Percentiles rank a stretch among this genome's conserved stretches.
These are phyloP conservation scores for Nicotiana knightiana DNA, from an alignment of 257 asterid species.

Conservation along the genomic window DNA sequence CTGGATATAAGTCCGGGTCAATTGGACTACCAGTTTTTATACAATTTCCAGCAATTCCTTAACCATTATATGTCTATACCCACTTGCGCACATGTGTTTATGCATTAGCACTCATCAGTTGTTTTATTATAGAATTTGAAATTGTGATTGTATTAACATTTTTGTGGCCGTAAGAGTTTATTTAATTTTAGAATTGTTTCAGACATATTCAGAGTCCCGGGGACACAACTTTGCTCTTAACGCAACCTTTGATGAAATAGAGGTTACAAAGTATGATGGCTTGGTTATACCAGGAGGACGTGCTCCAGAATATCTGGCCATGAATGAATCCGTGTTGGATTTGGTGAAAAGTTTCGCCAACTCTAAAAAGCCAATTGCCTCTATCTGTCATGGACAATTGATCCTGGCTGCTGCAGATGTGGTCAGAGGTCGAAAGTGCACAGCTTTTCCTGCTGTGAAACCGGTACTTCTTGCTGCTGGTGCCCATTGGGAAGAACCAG, in stretches of 20 bases:
- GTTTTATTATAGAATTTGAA: background rate
- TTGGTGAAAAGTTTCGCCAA: slow-evolving; percentile 55
- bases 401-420: slow-evolving; percentile 79
- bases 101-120: background rate
- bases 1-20: background rate
- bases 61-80: background rate
- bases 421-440: slow-evolving; percentile 66
- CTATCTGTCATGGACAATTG: slow-evolving; percentile 87
- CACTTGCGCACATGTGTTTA: background rate
- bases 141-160: background rate
- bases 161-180: background rate
- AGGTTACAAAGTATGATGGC: slow-evolving; percentile 68
- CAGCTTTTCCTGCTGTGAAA: slow-evolving; percentile 73
- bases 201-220: slow-evolving; percentile 83
- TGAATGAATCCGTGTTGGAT: slow-evolving; percentile 50
- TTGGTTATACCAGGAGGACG: slow-evolving; percentile 91
- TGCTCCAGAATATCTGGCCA: slow-evolving; percentile 93
- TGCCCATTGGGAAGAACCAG: slow-evolving; percentile 88
- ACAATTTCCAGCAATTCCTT: background rate
- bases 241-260: slow-evolving; percentile 73
- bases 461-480: slow-evolving; percentile 85
- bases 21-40: background rate
- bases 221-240: slow-evolving; percentile 88
- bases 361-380: slow-evolving; percentile 57
- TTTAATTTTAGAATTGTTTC: slow-evolving; percentile 25